Evolutionary conservation across 2,329 filamentous ascomycete species (phyloP), one percentile per base, ranked within the genome.

Genomic region (Zymoseptoria ardabiliae): DNA sequence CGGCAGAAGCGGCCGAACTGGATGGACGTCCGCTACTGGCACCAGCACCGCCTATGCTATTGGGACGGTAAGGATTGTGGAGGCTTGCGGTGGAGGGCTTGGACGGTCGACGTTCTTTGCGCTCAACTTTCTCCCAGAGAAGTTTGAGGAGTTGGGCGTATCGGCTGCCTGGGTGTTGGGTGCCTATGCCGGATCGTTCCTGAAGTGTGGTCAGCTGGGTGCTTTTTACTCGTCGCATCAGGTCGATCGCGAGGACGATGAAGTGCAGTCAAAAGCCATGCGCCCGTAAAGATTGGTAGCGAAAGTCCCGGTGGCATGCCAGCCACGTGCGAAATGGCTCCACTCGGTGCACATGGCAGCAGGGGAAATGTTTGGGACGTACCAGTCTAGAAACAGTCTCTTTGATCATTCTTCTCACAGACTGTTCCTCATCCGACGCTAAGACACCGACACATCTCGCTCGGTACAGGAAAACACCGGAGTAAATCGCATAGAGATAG

Each of bases 401-500:
- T 53, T 77, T 73, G 54, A 80, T 75, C 74, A 79, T 77, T 22
- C 73, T 70, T 20, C 77, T 73, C 20, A 80, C 76, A 2, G 75
- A 76, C 28, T 74, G 70, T 59, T 80, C 77, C 64, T 80, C 78
- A 51, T 79, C 77, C 17, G 73, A 68, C 20, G 72, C 71, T n/a
- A 80, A 76, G 21, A 79, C 77, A 50, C 77, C 77, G 2, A 77
- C 77, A 58, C 76, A 78, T 57, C 77, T 71, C 1, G 78, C 78
- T 25, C 77, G 75, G 65, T 79, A 79, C 9, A 80, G 69, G 65
- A 80, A 80, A 8, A 80, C 78, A 9, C 76, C 77, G 1, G 76
- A 75, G 59, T 80, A 79, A 25, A 80, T 76, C 4, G 78, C 75
- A 66, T 79, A 79, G 20, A 80, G 74, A 59, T 78, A 79, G 68